Percentiles rank a stretch among this genome's conserved stretches.
phyloP scores from a whole-genome alignment of 2,329 filamentous ascomycete genomes.

The Verticillium longisporum region DNA sequence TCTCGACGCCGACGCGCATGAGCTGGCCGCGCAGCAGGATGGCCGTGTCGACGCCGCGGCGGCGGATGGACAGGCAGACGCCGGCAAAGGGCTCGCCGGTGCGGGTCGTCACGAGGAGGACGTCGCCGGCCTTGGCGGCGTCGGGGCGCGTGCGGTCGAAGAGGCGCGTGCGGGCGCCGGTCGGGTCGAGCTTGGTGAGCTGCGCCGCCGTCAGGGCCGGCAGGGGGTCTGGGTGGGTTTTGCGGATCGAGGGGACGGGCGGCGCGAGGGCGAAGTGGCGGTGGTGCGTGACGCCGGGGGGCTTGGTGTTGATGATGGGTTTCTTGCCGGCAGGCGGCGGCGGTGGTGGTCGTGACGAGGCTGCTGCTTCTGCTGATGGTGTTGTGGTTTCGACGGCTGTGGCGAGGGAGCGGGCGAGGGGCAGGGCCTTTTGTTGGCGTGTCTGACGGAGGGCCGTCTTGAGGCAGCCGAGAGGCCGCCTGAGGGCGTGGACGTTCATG shows the following conservation, averaged over 20 bases:
- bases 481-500: conserved; percentile 55
- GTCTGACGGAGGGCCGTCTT: conserved; percentile 56
- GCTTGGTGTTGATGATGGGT: conserved; percentile 17
- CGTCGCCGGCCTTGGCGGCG: conserved; percentile 76
- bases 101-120: conserved; percentile 81
- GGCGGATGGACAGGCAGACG: conserved; percentile 78
- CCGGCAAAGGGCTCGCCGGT: conserved; percentile 81
- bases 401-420: conserved; percentile 30
- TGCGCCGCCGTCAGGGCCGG: conserved; percentile 60
- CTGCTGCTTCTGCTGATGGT: conserved; percentile 12
- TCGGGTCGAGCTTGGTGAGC: conserved; percentile 72
- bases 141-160: conserved; percentile 75
- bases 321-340: conserved; percentile 19
- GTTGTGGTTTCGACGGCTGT: conserved; percentile 23
- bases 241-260: conserved; percentile 46
- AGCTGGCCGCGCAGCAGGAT: conserved; percentile 82
- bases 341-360: conserved; percentile 15
- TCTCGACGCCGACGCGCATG: conserved; percentile 83
- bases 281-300: conserved; percentile 4
- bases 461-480: conserved; percentile 66
- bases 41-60: conserved; percentile 81
- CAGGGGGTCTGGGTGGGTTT: conserved; percentile 60
- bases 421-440: conserved; percentile 36
- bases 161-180: conserved; percentile 71
- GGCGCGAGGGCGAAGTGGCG: conserved; percentile 24